Evolutionary conservation across 176 grass and related monocot species (phyloP), one percentile per base, ranked within the genome.

Genomic region (Oryza nivara): DNA sequence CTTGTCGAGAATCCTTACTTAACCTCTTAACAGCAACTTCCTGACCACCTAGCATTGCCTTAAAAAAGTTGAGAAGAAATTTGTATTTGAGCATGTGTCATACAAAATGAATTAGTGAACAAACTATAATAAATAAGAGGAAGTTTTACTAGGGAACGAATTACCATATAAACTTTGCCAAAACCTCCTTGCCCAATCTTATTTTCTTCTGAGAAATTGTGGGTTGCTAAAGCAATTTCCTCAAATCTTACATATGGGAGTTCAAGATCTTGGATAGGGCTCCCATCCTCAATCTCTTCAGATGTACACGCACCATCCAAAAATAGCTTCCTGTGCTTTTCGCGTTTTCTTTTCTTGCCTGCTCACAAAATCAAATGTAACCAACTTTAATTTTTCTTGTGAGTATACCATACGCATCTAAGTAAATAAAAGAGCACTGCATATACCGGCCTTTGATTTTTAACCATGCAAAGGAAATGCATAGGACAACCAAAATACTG

Each of bases 161-260:
- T 19, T 56, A 56, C 16, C 52, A 73, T 83, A 22, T 78, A 88
- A 30, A 88, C 79, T 48, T 75, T 75, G 12, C 71, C 86, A 65
- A 88, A 88, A 34, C 86, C 78, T 36, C 78, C 86, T 4, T 88
- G 64, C 23, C 86, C 79, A 35, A 88, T 41, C 47, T 51, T 54
- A 76, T 12, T 56, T 75, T 28, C 9, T 75, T 75, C 72, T 3
- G 67, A 79, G 75, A 89, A 89, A 47, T 63, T 63, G 26, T 52
- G 5, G 9, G 73, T 89, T 2, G 81, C 74, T 1, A 26, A n/a
- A 1, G 43, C 15, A 63, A 89, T 72, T 3, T n/a, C 70, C 30
- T 78, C 74, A 14, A 88, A 84, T 8, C 46, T 79, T 17, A 88
- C 45, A 17, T 80, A 66, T 56, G 74, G 47, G 44, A 72, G 67